Evolutionary conservation across 208 protist species (phyloP).

Genomic region (Wallacemonas rigidus): DNA sequence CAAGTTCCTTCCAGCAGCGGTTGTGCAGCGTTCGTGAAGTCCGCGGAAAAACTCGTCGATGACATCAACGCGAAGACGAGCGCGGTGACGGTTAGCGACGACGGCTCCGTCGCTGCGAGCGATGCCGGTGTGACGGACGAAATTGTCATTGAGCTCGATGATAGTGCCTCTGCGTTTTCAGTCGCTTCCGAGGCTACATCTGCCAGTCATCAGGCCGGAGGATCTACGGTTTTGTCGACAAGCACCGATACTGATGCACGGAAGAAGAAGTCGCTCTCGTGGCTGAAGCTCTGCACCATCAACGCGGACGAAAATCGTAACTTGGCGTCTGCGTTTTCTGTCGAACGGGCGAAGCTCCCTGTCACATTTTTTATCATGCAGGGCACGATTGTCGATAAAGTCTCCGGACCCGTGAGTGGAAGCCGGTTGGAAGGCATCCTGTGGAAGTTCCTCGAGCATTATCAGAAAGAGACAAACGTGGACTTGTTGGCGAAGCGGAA

Average conservation of each 20-base stretch:
- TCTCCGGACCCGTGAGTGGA: conserved; percentile 56
- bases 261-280: conserved; percentile 22
- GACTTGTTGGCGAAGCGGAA: conserved; percentile 58
- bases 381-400: conserved; percentile 86
- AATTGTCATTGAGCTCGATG: not conserved
- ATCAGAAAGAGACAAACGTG: conserved; percentile 85
- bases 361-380: conserved; percentile 91
- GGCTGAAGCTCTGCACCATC: conserved; percentile 86
- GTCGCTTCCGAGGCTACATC: not conserved
- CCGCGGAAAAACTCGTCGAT: conserved; percentile 70
- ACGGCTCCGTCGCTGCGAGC: not conserved
- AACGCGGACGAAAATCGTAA: conserved; percentile 90
- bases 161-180: not conserved
- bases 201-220: not conserved
- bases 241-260: not conserved
- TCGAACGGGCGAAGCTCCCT: conserved; percentile 81
- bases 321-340: conserved; percentile 84
- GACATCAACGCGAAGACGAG: conserved; percentile 62
- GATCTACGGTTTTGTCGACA: not conserved
- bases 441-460: conserved; percentile 84
- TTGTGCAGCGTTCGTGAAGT: conserved; percentile 64
- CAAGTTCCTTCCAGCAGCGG: conserved; percentile 61
- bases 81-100: conserved; percentile 18
- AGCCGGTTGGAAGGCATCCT: conserved; percentile 72
- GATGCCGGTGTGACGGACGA: conserved; percentile 11